Conservation (phyloP, 169 alveolate genomes). For the Babesia caballi region DNA sequence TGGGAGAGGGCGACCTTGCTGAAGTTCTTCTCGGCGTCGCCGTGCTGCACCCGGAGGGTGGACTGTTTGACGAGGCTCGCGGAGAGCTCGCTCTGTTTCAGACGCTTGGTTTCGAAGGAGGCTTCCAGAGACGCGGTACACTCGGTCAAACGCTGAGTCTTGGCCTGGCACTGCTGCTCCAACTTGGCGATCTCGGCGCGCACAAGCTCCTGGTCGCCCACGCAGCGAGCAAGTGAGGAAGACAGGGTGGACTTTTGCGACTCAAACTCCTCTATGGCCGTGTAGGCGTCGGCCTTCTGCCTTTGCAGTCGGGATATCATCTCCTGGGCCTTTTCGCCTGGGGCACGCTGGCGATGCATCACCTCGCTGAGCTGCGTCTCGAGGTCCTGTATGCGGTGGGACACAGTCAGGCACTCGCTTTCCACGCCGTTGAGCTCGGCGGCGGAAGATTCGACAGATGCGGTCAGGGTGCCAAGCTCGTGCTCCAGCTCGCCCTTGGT, state of each 20-base stretch:
- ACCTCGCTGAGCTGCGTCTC: conserved; percentile 33
- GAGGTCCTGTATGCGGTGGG: conserved; percentile 5
- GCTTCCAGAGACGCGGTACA: conserved; percentile 2
- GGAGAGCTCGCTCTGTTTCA: conserved; percentile 42
- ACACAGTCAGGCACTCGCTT: background rate
- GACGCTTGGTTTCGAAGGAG: conserved; percentile 4
- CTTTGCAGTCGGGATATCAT: conserved; percentile 4
- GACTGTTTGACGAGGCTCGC: conserved; percentile 9
- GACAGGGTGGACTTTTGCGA: background rate
- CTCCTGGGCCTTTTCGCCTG: conserved; percentile 25
- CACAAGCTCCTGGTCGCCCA: conserved; percentile 4
- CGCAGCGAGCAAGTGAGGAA: conserved; percentile 10
- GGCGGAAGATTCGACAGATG: background rate
- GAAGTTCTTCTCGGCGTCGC: conserved; percentile 35
- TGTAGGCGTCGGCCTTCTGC: conserved; percentile 9
- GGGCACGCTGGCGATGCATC: conserved; percentile 12
- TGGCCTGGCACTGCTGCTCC: background rate
- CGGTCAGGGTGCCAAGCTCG: conserved; percentile 15
- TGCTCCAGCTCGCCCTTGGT: conserved; percentile 20
- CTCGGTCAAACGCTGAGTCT: background rate
- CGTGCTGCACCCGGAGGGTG: conserved; percentile 11
- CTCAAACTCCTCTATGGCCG: conserved; percentile 27
- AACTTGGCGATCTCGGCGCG: conserved; percentile 1
- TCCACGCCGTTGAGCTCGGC: background rate
- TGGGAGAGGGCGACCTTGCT: conserved; percentile 38